Base-by-base conservation (phyloP, 2,329 filamentous ascomycete genomes). In the Calcarisporium arbuscula region DNA sequence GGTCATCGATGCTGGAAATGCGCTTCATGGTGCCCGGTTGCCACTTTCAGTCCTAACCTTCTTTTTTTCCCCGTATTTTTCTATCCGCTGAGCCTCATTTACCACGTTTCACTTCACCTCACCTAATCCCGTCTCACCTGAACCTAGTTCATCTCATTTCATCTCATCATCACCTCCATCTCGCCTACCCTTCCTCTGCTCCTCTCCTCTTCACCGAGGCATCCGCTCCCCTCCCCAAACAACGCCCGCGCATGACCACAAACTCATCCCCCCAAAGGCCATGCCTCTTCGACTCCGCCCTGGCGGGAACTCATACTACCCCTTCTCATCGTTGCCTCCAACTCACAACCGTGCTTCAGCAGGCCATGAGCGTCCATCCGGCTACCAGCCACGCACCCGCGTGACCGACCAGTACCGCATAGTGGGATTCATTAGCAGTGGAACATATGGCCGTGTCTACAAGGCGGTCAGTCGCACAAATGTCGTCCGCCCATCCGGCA, bases 381-480 rank as follows among this genome's bases (percentile, higher is more conserved):
- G 64, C 11, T 83, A 82, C 54, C 75, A 79, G 54, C 77, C 77
- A 56, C 95, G 95, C 61, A 85, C 92, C 44, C 82, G 86, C 43
- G 87, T 96, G 38, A 82, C 83, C 40, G 90, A 96, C 61, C 83
- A 85, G 47, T 98, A 96, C 64, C 88, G 92, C 50, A 92, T 98
- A 50, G 82, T 98, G 37, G 92, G 92, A 28, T 98, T 98, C 69
- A 98, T 98, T 51, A 95, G 87, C 56, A 95, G 87, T 49, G 92
- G 92, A 30, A 98, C 92, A 12, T 98, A 98, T 74, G 92, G 92
- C 22, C 82, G 92, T 20, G 92, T 98, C 7, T 98, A 96, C 75
- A 98, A 98, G 58, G 92, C 92, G 14, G 70, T 87, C 28, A 80
- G 85, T 49, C 80, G 82, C 45, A 8, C 17, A 17, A 21, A 25